phyloP scores from a whole-genome alignment of 768 basidiomycete species.

The Phaffia tasmanica region DNA sequence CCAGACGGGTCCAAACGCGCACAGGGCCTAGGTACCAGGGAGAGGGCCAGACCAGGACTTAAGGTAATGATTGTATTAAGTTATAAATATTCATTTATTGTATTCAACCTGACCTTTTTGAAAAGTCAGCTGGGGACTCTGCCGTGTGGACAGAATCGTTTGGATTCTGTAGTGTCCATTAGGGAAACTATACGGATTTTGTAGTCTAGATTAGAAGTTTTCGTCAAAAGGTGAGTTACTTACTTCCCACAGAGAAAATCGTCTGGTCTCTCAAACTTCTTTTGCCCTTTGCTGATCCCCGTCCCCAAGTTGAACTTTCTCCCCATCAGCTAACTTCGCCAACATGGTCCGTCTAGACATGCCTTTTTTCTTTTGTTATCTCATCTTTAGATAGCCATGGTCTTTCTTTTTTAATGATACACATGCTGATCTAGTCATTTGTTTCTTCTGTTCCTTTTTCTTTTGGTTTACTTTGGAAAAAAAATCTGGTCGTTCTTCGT shows the following conservation, averaged over 20 bases:
- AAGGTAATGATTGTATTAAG: too few species aligned
- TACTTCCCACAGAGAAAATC: not conserved
- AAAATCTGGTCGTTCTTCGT: not conserved
- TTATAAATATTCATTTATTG: too few species aligned
- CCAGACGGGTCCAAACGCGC: too few species aligned
- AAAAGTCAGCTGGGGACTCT: too few species aligned
- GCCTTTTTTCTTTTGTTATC: not conserved
- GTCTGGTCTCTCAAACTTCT: not conserved
- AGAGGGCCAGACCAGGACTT: too few species aligned
- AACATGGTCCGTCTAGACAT: slow-evolving; percentile 6
- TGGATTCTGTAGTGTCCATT: too few species aligned
- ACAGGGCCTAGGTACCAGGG: too few species aligned
- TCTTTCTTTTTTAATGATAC: too few species aligned
- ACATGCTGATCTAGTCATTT: not conserved
- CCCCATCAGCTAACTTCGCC: slow-evolving; percentile 4
- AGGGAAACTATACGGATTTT: too few species aligned
- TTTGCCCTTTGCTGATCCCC: not conserved
- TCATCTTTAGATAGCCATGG: not conserved
- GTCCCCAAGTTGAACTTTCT: not conserved
- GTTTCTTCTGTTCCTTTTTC: not conserved
- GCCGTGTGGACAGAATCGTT: too few species aligned
- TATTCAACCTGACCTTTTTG: too few species aligned
- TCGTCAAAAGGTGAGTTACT: not conserved
- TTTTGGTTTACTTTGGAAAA: not conserved
- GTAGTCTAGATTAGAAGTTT: too few species aligned